phyloP scores from a whole-genome alignment of 805 yeast species.

The Scheffersomyces ergatensis region DNA sequence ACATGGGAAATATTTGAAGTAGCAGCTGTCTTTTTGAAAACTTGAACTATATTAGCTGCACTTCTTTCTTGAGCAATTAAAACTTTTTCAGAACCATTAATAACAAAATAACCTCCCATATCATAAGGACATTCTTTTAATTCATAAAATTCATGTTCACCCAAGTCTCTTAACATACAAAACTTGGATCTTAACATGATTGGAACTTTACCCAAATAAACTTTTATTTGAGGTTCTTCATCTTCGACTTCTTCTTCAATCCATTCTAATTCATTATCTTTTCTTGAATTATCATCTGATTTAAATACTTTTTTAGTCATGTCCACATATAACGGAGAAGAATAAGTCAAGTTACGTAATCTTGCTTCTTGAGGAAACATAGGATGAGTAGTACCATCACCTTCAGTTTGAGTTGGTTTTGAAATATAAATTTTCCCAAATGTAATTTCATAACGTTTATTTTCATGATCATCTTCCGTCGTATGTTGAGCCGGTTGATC shows the following conservation, averaged over 20 bases:
- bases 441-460: conserved; percentile 92
- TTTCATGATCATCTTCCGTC: conserved; percentile 83
- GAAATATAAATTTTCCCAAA: conserved; percentile 96
- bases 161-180: conserved; percentile 85
- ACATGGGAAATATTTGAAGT: conserved; percentile 95
- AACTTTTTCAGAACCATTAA: conserved; percentile 97
- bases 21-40: conserved; percentile 87
- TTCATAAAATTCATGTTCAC: conserved; percentile 91
- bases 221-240: conserved; percentile 66
- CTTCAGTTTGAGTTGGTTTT: conserved; percentile 97
- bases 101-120: conserved; percentile 99
- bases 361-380: conserved; percentile 98
- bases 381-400: conserved; percentile 99
- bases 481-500: conserved; percentile 99
- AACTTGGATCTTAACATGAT: conserved; percentile 96
- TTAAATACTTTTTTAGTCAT: conserved; percentile 88
- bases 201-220: conserved; percentile 94
- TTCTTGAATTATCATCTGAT: conserved; percentile 65
- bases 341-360: conserved; percentile 90
- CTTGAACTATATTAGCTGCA: conserved; percentile 98
- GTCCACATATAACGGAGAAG: conserved; percentile 94
- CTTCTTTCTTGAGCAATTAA: conserved; percentile 97
- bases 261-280: conserved; percentile 44
- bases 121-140: conserved; percentile 98
- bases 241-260: conserved; percentile 49